Conservation (phyloP, 1,284 basidiomycete species). For the Chiua sp. region DNA sequence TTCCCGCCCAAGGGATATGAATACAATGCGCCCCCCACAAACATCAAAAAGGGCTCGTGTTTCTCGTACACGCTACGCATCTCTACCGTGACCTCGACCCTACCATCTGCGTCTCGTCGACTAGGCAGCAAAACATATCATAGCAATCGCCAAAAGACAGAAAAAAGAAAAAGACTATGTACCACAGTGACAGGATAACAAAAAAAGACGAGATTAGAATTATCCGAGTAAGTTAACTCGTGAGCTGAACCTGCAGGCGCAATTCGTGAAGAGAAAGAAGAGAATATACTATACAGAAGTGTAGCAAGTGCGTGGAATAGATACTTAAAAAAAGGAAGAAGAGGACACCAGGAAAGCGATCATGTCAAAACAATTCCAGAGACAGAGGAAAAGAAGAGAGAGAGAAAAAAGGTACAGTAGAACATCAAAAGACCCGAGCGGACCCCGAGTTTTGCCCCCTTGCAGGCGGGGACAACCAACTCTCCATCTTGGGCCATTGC, state of each 20-base stretch:
- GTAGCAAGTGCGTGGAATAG: slow-evolving; percentile 12
- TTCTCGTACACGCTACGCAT: neutral
- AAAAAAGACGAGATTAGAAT: slow-evolving; percentile 29
- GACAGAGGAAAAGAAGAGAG: neutral
- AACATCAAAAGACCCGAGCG: slow-evolving; percentile 34
- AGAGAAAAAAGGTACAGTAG: slow-evolving; percentile 4
- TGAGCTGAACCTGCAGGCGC: slow-evolving; percentile 33
- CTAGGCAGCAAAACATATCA: slow-evolving; percentile 11
- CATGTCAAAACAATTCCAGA: slow-evolving; percentile 11
- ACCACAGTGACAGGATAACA: slow-evolving; percentile 16
- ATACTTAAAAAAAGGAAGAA: slow-evolving; percentile 10
- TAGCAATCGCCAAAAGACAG: slow-evolving; percentile 13
- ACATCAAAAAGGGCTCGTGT: neutral
- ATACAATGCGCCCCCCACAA: neutral
- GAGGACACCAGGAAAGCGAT: slow-evolving; percentile 19
- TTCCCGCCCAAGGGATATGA: neutral
- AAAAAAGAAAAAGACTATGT: slow-evolving; percentile 22
- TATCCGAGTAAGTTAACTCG: slow-evolving; percentile 39
- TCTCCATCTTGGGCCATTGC: slow-evolving; percentile 42
- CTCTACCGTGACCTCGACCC: neutral
- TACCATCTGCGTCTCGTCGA: neutral
- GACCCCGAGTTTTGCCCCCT: slow-evolving; percentile 39
- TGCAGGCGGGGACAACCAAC: slow-evolving; percentile 33
- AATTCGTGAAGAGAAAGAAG: slow-evolving; percentile 11
- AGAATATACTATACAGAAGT: slow-evolving; percentile 32